A percentile compares a stretch with the other conserved stretches of the same genome.
These are phyloP conservation scores for Hypoxylon trugodes DNA, from an alignment of 495 filamentous ascomycete species.

Conservation along the genomic window DNA sequence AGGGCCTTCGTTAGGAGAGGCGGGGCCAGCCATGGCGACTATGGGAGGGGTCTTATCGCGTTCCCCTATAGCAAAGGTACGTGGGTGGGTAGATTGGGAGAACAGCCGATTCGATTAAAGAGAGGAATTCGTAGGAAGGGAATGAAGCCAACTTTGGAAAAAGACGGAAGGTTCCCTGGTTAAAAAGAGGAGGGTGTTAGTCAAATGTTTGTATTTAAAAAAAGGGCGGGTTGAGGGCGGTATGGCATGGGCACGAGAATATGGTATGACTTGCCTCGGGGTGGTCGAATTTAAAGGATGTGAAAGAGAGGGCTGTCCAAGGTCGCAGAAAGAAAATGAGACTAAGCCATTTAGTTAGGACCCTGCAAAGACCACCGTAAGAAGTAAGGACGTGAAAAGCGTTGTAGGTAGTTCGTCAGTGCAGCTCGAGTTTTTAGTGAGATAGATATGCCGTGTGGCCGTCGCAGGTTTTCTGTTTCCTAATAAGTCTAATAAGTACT, in stretches of 20 bases:
- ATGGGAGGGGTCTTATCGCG: slow-evolving; percentile 36
- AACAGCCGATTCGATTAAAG: slow-evolving; percentile 16
- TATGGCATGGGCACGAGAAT: too few relatives aligned
- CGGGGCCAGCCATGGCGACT: slow-evolving; percentile 56
- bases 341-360: slow-evolving; percentile 25
- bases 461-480: slow-evolving; percentile 16
- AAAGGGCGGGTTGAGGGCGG: slow-evolving; percentile 19
- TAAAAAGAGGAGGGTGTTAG: slow-evolving; percentile 17
- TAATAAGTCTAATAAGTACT: background rate
- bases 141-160: background rate
- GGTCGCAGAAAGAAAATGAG: slow-evolving; percentile 29
- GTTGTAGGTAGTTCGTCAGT: slow-evolving; percentile 17
- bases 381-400: background rate
- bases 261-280: slow-evolving; percentile 22
- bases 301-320: slow-evolving; percentile 38
- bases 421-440: slow-evolving; percentile 20
- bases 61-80: slow-evolving; percentile 18
- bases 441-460: slow-evolving; percentile 28
- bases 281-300: slow-evolving; percentile 23
- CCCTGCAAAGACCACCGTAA: slow-evolving; percentile 29
- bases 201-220: background rate
- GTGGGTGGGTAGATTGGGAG: slow-evolving; percentile 15
- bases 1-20: slow-evolving; percentile 72
- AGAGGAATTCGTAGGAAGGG: background rate
- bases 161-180: background rate